Conservation (phyloP, 768 basidiomycete species). For the Leccinum rimulosum region DNA sequence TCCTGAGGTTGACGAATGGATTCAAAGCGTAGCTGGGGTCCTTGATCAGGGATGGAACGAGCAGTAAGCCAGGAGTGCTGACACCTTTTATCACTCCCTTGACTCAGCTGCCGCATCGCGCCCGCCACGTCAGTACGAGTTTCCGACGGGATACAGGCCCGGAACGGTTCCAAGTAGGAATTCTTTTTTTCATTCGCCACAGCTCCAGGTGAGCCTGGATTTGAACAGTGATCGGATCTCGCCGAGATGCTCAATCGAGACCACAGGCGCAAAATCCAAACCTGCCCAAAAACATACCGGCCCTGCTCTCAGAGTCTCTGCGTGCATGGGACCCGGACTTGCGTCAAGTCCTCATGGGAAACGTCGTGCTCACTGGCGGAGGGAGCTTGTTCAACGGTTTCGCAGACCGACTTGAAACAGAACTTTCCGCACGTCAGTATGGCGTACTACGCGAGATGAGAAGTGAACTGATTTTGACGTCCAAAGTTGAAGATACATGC, state of each 20-base stretch:
- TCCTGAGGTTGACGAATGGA: constrained; percentile 91
- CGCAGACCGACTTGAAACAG: constrained; percentile 74
- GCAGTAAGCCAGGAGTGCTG: constrained; percentile 50
- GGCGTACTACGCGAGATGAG: background rate
- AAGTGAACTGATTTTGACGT: constrained; percentile 10
- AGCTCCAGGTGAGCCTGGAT: constrained; percentile 44
- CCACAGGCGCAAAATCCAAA: constrained; percentile 54
- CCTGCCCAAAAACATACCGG: constrained; percentile 72
- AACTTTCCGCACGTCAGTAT: constrained; percentile 81
- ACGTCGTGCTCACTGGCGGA: constrained; percentile 93
- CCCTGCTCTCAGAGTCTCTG: constrained; percentile 75
- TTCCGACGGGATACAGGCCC: constrained; percentile 90
- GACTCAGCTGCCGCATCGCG: constrained; percentile 36
- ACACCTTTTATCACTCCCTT: background rate
- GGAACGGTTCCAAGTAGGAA: constrained; percentile 79
- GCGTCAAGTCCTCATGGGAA: constrained; percentile 84
- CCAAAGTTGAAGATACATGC: constrained; percentile 86
- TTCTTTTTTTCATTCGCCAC: constrained; percentile 73
- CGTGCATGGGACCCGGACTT: constrained; percentile 89
- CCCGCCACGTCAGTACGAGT: constrained; percentile 78
- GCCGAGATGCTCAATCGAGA: constrained; percentile 7
- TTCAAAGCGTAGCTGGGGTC: constrained; percentile 85
- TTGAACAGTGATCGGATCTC: background rate
- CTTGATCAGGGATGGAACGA: constrained; percentile 87
- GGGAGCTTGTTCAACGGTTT: constrained; percentile 86